A percentile compares a stretch with the other conserved stretches of the same genome.
Conservation (phyloP, 2,329 filamentous ascomycete genomes). For the Ceratocystis colombiana region DNA sequence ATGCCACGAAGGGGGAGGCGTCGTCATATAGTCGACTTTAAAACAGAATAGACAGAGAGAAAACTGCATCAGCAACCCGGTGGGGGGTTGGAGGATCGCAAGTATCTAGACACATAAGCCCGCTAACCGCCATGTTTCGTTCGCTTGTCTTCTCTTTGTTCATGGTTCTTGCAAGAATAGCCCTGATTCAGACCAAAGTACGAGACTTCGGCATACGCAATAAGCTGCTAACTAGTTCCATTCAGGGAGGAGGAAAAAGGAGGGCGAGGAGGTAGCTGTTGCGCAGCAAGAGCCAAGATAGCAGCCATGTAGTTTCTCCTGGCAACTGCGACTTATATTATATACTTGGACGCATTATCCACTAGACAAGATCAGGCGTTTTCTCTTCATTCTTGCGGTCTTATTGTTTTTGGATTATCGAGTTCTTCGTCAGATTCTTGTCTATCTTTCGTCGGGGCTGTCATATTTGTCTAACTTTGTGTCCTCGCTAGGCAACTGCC, state of each 20-base stretch:
- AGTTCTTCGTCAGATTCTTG: background rate
- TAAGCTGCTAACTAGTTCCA: background rate
- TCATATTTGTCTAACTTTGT: background rate
- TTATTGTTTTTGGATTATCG: background rate
- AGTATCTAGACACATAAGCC: background rate
- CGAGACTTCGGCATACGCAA: background rate
- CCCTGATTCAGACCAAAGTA: background rate
- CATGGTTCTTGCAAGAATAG: background rate
- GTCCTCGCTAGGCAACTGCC: background rate
- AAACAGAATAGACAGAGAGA: slow-evolving; percentile 3
- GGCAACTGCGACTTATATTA: slow-evolving; percentile 4
- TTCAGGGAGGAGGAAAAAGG: background rate
- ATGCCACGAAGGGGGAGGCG: background rate
- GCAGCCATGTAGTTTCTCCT: background rate
- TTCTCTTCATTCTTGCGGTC: background rate
- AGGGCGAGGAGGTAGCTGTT: background rate
- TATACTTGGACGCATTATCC: background rate
- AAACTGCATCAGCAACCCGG: background rate
- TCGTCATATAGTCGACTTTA: background rate
- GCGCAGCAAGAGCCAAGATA: no score
- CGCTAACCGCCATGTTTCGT: background rate
- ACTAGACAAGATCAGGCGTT: background rate
- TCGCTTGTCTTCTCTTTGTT: background rate
- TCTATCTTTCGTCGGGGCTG: background rate
- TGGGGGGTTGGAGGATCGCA: background rate